Percentiles rank a stretch among this genome's conserved stretches.
Conservation (phyloP, 2,329 filamentous ascomycete genomes). For the Fusarium nygamai region DNA sequence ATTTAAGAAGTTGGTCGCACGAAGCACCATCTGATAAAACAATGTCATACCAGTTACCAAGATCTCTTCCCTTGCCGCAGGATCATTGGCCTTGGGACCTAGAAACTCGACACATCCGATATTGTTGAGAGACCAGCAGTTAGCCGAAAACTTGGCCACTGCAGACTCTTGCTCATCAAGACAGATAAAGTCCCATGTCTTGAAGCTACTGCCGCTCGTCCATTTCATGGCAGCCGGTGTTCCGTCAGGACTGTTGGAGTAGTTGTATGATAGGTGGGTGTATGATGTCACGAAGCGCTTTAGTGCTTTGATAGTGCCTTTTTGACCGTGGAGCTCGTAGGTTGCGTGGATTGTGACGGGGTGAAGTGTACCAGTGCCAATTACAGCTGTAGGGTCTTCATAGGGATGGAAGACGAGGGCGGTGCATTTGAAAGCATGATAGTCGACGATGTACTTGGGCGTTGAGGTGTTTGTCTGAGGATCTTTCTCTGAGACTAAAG, state of each 20-base stretch:
- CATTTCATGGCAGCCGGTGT: conserved; percentile 33
- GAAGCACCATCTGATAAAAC: conserved; percentile 33
- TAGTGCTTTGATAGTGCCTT: conserved; percentile 36
- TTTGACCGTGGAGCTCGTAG: conserved; percentile 34
- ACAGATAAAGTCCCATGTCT: conserved; percentile 39
- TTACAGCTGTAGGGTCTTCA: neutral
- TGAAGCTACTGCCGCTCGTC: conserved; percentile 26
- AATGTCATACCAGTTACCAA: conserved; percentile 31
- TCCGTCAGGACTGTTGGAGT: conserved; percentile 7
- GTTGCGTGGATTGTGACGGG: conserved; percentile 34
- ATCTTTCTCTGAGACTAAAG: conserved; percentile 13
- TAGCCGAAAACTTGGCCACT: conserved; percentile 35
- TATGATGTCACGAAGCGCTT: conserved; percentile 34
- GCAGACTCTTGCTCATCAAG: conserved; percentile 30
- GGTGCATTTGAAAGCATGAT: conserved; percentile 16
- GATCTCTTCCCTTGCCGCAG: conserved; percentile 29
- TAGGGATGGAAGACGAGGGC: conserved; percentile 22
- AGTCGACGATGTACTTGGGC: conserved; percentile 27
- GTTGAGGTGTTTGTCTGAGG: neutral
- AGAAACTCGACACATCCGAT: conserved; percentile 33
- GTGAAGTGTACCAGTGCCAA: conserved; percentile 32
- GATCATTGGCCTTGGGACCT: conserved; percentile 23
- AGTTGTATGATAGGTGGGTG: conserved; percentile 35
- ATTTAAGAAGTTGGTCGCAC: conserved; percentile 11
- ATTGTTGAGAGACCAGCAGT: conserved; percentile 21